Evolutionary conservation across 805 yeast genomes (phyloP), one percentile per base, ranked within the genome.

Genomic region (Suhomyces sp.): DNA sequence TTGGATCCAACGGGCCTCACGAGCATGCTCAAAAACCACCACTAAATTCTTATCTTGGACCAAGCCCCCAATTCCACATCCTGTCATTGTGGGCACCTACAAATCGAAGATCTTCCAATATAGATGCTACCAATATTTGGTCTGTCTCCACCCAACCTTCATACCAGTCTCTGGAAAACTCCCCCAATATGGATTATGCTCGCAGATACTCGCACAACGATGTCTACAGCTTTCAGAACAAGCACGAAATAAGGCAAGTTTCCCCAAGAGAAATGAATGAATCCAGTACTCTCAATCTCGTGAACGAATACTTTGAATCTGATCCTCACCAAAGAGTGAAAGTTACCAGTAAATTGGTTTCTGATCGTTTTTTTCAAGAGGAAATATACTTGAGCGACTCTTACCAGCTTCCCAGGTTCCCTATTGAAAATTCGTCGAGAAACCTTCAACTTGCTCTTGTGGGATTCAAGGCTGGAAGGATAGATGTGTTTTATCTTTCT

Each of bases 401-500:
- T 45, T 64, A 62, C 54, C 77, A 68, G 57, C 62, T 72, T 46
- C 75, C 76, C 25, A 53, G 52, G 44, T 55, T 54, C 43, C 57
- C 60, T 2, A 51, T 47, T 29, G 57, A 54, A 33, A 49, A 68
- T 53, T 59, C 76, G 53, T 52, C 75, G 60, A 46, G 68, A 31
- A 62, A 63, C 54, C 62, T 59, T 60, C 64, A 71, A 64, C 73
- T 88, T 50, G 80, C 83, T 33, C 69, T 86, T 44, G 87, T 89
- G 41, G 84, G 85, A 50, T 90, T 90, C 72, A 90, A 91, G 65
- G 83, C 86, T 25, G 89, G 90, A 7, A 75, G 97, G 43, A 70
- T 85, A 50, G 97, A 90, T 66, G 89, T 89, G 7, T 89, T 87
- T 61, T 83, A 81, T 62, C 68, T 85, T 19, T 83, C 89, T 1